Evolutionary conservation across 2,329 filamentous ascomycete species (phyloP).

Genomic region (Ophiosphaerella korrae): DNA sequence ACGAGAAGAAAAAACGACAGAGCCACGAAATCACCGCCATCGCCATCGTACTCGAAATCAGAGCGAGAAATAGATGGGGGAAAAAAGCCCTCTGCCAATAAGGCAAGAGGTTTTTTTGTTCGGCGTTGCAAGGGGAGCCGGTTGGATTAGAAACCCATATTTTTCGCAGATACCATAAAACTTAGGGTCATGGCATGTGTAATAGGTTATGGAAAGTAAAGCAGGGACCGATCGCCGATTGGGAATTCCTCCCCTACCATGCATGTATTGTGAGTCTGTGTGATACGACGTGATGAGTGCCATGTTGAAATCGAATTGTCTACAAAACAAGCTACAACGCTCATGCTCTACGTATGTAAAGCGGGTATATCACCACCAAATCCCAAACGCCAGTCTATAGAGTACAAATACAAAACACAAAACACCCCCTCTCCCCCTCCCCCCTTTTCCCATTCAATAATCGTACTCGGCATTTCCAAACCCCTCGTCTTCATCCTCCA

Average conservation of each 20-base stretch:
- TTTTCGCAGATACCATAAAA: constrained; percentile 21
- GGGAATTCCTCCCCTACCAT: constrained; percentile 45
- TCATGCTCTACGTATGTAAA: not conserved
- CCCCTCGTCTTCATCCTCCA: constrained; percentile 51
- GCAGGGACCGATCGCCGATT: constrained; percentile 42
- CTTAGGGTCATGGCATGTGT: constrained; percentile 33
- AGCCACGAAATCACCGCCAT: too few species aligned
- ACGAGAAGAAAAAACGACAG: too few species aligned
- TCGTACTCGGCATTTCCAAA: constrained; percentile 44
- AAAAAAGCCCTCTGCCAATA: not conserved
- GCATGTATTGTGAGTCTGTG: too few species aligned
- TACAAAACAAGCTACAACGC: not conserved
- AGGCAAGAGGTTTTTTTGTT: not conserved
- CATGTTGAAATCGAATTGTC: too few species aligned
- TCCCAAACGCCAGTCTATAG: not conserved
- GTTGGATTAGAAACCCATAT: not conserved
- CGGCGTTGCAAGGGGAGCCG: constrained; percentile 13
- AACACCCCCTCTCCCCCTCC: too few species aligned
- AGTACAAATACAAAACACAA: not conserved
- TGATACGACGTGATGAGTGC: not conserved
- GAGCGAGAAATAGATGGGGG: not conserved
- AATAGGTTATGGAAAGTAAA: constrained; percentile 30
- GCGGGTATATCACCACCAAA: not conserved
- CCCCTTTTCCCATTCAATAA: constrained; percentile 4
- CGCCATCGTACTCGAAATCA: too few species aligned